phyloP scores from a whole-genome alignment of 768 basidiomycete species.

The Leccinum uliginosum region DNA sequence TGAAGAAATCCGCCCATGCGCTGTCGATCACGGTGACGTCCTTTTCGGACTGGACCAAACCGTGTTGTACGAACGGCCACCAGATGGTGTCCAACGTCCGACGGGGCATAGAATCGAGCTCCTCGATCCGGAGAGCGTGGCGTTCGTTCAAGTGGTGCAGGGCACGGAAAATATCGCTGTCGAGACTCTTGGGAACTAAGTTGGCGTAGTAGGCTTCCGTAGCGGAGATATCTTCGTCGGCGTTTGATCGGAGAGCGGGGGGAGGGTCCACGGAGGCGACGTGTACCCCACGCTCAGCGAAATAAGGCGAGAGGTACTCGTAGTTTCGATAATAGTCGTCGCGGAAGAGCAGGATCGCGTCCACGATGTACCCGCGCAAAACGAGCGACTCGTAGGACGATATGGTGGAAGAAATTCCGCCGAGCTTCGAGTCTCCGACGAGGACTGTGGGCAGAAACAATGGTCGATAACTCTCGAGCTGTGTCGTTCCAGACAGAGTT shows the following conservation, averaged over 20 bases:
- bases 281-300: constrained; percentile 63
- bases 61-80: constrained; percentile 99
- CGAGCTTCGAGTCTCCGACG: constrained; percentile 83
- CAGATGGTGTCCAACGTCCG: constrained; percentile 78
- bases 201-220: constrained; percentile 73
- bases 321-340: constrained; percentile 86
- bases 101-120: constrained; percentile 73
- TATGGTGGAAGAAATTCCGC: constrained; percentile 91
- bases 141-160: constrained; percentile 56
- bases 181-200: constrained; percentile 35
- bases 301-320: constrained; percentile 78
- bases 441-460: constrained; percentile 85
- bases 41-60: constrained; percentile 55
- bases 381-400: constrained; percentile 88
- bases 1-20: constrained; percentile 84
- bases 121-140: constrained; percentile 63
- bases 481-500: constrained; percentile 73
- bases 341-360: constrained; percentile 77
- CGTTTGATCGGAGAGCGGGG: constrained; percentile 45
- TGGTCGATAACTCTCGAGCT: constrained; percentile 81
- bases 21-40: constrained; percentile 92
- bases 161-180: constrained; percentile 41
- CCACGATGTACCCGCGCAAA: constrained; percentile 86
- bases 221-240: constrained; percentile 40
- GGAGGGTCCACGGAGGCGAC: constrained; percentile 55